phyloP scores from a whole-genome alignment of 352 stramenopile genomes.

The Halophytophthora batemanensis region DNA sequence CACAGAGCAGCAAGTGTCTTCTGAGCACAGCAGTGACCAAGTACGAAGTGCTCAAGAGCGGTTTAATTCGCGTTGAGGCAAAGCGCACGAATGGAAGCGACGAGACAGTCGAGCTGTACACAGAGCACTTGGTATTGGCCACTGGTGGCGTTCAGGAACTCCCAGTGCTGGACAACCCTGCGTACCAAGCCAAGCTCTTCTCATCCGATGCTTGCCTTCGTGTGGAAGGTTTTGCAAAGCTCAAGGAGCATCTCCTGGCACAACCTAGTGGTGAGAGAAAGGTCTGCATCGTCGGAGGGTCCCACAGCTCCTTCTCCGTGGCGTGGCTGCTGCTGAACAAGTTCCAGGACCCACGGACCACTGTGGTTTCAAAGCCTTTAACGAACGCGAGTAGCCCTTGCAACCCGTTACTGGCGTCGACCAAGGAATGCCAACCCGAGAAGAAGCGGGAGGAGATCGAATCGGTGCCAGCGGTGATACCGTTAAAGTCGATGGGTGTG shows the following conservation, averaged over 20 bases:
- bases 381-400: slow-evolving; percentile 4
- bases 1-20: slow-evolving; percentile 40
- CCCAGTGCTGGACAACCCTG: slow-evolving; percentile 31
- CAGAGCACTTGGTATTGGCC: slow-evolving; percentile 65
- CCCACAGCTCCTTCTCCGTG: slow-evolving; percentile 84
- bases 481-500: slow-evolving; percentile 10
- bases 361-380: slow-evolving; percentile 2
- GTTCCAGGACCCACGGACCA: slow-evolving; percentile 24
- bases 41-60: slow-evolving; percentile 44
- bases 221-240: slow-evolving; percentile 50
- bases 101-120: slow-evolving; percentile 38
- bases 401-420: slow-evolving; percentile 1
- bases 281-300: slow-evolving; percentile 81
- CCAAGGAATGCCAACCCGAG: not conserved
- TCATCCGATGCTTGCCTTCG: slow-evolving; percentile 60
- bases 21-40: slow-evolving; percentile 47
- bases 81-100: slow-evolving; percentile 11
- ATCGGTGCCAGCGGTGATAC: slow-evolving; percentile 3
- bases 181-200: slow-evolving; percentile 58
- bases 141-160: slow-evolving; percentile 63
- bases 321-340: slow-evolving; percentile 79
- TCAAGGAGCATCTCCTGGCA: slow-evolving; percentile 39
- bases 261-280: slow-evolving; percentile 38
- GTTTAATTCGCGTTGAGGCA: slow-evolving; percentile 50
- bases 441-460: slow-evolving; percentile 13